Evolutionary conservation across 2,329 filamentous ascomycete species (phyloP), one percentile per base, ranked within the genome.

Genomic region (Thermomyces lanuginosus): DNA sequence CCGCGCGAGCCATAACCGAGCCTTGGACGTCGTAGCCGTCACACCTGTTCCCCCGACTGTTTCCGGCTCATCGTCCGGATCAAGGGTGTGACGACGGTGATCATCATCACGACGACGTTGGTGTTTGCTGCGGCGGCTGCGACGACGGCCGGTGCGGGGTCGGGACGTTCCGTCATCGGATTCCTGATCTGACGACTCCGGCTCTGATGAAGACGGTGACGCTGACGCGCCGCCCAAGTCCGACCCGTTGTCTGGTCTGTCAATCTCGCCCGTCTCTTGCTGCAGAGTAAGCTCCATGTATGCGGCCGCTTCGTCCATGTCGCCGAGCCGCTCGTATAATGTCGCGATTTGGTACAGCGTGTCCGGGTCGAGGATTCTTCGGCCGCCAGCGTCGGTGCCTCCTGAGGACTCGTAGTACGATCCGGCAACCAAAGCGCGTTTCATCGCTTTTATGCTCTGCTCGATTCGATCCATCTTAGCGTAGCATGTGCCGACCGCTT

Each of bases 201-300:
- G 44, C 7, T 50, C 48, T n/a, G n/a, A n/a, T n/a, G n/a, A n/a
- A n/a, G n/a, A n/a, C n/a, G n/a, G n/a, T n/a, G n/a, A n/a, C n/a
- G n/a, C n/a, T n/a, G n/a, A n/a, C n/a, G n/a, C n/a, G n/a, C n/a
- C n/a, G n/a, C n/a, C n/a, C n/a, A n/a, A n/a, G 4, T 54, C 52
- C 1, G 44, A 43, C n/a, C 43, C 45, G 4, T 48, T 46, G 10
- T 55, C 49, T 1, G 48, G 46, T 1, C 41, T 37, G 2, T 48
- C 54, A 1, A 54, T 55, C 4, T 63, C 64, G 0, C 83, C 84
- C 23, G 84, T 79, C 49, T 98, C 89, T 46, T 95, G 89, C 9
- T 83, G 80, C 9, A 98, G 65, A 20, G 82, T 91, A 32, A 95
- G 68, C 52, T 95, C 86, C 89, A 98, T 95, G 52, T 92, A 98